A percentile compares a stretch with the other conserved stretches of the same genome.
Conservation (phyloP, 1,284 basidiomycete genomes). For the Kwoniella shivajii region DNA sequence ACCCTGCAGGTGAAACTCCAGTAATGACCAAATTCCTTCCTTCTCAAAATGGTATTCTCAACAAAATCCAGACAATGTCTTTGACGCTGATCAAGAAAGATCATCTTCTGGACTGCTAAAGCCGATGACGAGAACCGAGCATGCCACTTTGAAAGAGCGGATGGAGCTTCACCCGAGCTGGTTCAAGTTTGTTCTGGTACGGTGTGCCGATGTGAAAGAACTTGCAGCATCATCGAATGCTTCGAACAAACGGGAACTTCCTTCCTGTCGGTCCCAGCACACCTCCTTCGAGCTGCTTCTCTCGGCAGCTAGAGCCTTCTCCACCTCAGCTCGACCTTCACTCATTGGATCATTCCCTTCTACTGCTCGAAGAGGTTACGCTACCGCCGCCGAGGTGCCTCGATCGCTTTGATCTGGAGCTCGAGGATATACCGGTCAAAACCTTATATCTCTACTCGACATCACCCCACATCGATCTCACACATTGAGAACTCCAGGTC, state of each 20-base stretch:
- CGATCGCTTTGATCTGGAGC: slow-evolving; percentile 94
- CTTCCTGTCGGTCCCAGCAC: slow-evolving; percentile 85
- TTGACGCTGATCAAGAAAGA: slow-evolving; percentile 91
- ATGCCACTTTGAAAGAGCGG: slow-evolving; percentile 99
- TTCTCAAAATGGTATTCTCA: slow-evolving; percentile 84
- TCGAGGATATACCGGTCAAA: slow-evolving; percentile 89
- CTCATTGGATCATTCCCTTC: slow-evolving; percentile 58
- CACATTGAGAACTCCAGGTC: slow-evolving; percentile 89
- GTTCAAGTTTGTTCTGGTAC: slow-evolving; percentile 94
- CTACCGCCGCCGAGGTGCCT: slow-evolving; percentile 62
- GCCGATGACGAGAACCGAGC: slow-evolving; percentile 92
- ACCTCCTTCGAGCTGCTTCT: slow-evolving; percentile 60
- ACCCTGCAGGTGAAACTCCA: slow-evolving; percentile 84
- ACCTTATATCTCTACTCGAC: slow-evolving; percentile 81
- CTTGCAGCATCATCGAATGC: slow-evolving; percentile 80
- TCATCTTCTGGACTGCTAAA: slow-evolving; percentile 97
- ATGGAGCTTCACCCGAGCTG: slow-evolving; percentile 96
- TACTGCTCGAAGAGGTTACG: slow-evolving; percentile 57
- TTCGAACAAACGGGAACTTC: slow-evolving; percentile 83
- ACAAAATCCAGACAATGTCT: slow-evolving; percentile 97
- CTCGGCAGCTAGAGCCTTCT: slow-evolving; percentile 63
- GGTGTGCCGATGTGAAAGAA: slow-evolving; percentile 90
- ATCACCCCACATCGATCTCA: slow-evolving; percentile 84
- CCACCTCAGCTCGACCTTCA: slow-evolving; percentile 66
- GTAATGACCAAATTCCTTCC: slow-evolving; percentile 91